Conservation (phyloP, 495 filamentous ascomycete species). For the Entonaema liquescens region DNA sequence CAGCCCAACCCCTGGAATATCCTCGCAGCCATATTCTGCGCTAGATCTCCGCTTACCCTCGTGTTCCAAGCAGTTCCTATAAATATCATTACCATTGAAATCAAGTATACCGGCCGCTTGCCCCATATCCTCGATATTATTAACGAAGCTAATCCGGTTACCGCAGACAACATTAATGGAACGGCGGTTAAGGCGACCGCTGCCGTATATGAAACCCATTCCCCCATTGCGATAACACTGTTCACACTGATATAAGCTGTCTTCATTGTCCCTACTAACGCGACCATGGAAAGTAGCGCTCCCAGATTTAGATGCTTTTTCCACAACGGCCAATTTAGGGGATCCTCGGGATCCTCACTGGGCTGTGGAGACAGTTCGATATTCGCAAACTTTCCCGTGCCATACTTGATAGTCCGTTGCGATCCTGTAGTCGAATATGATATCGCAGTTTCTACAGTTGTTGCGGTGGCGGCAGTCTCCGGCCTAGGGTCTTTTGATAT, state of each 20-base stretch:
- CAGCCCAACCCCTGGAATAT: slow-evolving; percentile 62
- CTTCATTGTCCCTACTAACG: slow-evolving; percentile 56
- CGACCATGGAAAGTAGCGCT: slow-evolving; percentile 53
- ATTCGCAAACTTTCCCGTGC: slow-evolving; percentile 51
- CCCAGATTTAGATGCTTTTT: slow-evolving; percentile 58
- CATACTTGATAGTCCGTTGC: slow-evolving; percentile 57
- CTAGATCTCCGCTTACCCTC: slow-evolving; percentile 50
- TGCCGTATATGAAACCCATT: slow-evolving; percentile 54
- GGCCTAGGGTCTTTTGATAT: slow-evolving; percentile 39
- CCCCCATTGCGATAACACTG: slow-evolving; percentile 50
- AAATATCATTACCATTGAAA: slow-evolving; percentile 53
- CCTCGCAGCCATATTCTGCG: slow-evolving; percentile 58
- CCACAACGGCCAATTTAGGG: slow-evolving; percentile 61
- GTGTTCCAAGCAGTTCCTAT: slow-evolving; percentile 59
- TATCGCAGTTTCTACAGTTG: slow-evolving; percentile 24
- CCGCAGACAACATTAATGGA: slow-evolving; percentile 57
- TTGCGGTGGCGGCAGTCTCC: slow-evolving; percentile 46
- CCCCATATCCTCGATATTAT: slow-evolving; percentile 54
- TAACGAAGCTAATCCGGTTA: slow-evolving; percentile 52
- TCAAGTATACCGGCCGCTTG: slow-evolving; percentile 58
- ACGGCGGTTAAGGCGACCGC: slow-evolving; percentile 58
- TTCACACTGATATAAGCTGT: slow-evolving; percentile 60
- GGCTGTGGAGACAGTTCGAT: slow-evolving; percentile 61
- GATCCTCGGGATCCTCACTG: slow-evolving; percentile 58
- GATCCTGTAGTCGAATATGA: slow-evolving; percentile 51